Conservation (phyloP, 257 asterid species). For the Echium plantagineum region DNA sequence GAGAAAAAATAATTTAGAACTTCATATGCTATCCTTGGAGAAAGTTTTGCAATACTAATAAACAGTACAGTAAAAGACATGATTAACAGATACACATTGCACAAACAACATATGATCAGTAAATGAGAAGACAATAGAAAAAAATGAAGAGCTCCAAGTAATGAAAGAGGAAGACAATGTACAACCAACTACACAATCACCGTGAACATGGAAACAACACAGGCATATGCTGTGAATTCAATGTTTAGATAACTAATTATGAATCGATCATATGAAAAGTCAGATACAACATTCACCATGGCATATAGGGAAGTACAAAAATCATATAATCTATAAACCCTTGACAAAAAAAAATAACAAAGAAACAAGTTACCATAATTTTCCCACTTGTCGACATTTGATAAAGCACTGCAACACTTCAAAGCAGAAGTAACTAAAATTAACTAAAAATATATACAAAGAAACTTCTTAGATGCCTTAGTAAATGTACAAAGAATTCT, state of each 20-base stretch:
- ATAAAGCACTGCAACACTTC: no score
- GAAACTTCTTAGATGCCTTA: no score
- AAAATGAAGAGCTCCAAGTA: constrained; percentile 11
- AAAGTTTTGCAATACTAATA: neutral
- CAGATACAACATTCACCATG: neutral
- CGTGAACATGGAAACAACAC: constrained; percentile 6
- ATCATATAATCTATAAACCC: no score
- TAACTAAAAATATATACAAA: no score
- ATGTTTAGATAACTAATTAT: neutral
- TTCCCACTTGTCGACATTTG: no score
- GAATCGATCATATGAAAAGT: neutral
- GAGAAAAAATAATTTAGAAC: constrained; percentile 4
- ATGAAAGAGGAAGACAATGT: constrained; percentile 6
- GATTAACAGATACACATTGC: no score
- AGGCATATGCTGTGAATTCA: neutral
- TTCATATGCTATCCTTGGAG: neutral
- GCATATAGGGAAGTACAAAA: neutral
- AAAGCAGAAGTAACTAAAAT: no score
- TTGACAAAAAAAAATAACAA: no score
- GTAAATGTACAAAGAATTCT: no score
- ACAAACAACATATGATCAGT: no score
- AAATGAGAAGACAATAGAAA: neutral
- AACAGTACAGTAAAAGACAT: no score
- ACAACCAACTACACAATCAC: neutral
- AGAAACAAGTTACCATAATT: no score